Evolutionary conservation across 1,139 yeast species (phyloP).

Genomic region (Suhomyces kunorum): DNA sequence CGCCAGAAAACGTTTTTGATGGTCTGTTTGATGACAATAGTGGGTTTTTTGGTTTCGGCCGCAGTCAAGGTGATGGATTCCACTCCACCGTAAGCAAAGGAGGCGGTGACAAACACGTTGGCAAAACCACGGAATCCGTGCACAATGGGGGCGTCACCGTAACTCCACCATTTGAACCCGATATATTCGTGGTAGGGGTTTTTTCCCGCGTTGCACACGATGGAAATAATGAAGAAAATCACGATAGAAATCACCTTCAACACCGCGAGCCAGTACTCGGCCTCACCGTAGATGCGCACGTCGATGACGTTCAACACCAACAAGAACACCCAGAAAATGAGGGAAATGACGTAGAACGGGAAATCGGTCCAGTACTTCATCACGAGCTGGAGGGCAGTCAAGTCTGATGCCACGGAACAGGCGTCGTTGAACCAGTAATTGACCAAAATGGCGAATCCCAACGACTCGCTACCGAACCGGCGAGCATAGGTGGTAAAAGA

Average conservation of each 20-base stretch:
- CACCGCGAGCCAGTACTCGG: slow-evolving; percentile 43
- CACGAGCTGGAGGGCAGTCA: slow-evolving; percentile 60
- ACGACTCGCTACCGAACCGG: slow-evolving; percentile 60
- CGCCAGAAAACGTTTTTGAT: slow-evolving; percentile 61
- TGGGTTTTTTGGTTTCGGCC: slow-evolving; percentile 64
- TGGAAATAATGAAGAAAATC: slow-evolving; percentile 42
- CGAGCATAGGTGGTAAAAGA: slow-evolving; percentile 62
- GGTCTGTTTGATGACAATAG: slow-evolving; percentile 56
- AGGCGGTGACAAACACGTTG: slow-evolving; percentile 50
- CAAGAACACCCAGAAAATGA: slow-evolving; percentile 60
- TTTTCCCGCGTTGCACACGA: slow-evolving; percentile 35
- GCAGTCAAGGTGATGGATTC: slow-evolving; percentile 67
- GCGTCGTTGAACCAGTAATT: slow-evolving; percentile 71
- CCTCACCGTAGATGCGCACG: slow-evolving; percentile 50
- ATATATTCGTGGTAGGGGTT: slow-evolving; percentile 37
- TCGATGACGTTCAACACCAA: slow-evolving; percentile 54
- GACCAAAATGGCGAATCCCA: slow-evolving; percentile 62
- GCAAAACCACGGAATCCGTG: slow-evolving; percentile 45
- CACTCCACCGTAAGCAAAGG: slow-evolving; percentile 70
- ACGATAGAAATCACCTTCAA: slow-evolving; percentile 42
- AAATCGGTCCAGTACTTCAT: slow-evolving; percentile 63
- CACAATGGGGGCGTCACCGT: slow-evolving; percentile 45
- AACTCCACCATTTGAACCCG: slow-evolving; percentile 42
- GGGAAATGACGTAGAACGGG: slow-evolving; percentile 57
- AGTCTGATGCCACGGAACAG: slow-evolving; percentile 60